Evolutionary conservation across 2,329 filamentous ascomycete genomes (phyloP), one percentile per base, ranked within the genome.

Genomic region (Calonectria multiphialidica): DNA sequence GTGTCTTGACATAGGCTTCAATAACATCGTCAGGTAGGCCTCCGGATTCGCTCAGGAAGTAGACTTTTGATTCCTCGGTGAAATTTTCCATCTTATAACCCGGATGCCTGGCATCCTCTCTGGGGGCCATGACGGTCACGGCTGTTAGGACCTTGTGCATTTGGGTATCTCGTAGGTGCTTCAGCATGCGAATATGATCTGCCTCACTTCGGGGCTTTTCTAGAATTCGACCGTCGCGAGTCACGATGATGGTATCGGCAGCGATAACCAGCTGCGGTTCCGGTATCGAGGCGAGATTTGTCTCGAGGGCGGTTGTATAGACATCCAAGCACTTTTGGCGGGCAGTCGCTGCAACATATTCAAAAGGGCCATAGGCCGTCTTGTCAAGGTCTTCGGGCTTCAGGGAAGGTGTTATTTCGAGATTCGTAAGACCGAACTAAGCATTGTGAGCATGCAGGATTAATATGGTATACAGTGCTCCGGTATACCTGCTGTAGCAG

Each of bases 41-140:
- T 18, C 90, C 86, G 16, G 80, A 78, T 77, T 89, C 90, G 71
- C 88, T 84, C 81, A 95, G 95, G 84, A 99, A 99, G 81, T 90
- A 91, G n/a, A 99, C 97, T 73, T 88, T 90, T 53, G 96, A 98
- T 88, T 98, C 96, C 86, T 98, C 96, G 6, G 97, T 94, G 80
- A 94, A 90, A 50, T 90, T 92, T 79, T 94, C 92, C 64, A 98
- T 87, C 73, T 92, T 91, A 85, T 99, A 99, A 0, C 97, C 97
- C 0, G 97, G 97, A 81, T 95, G 91, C 68, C 91, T 86, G 0
- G 95, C 93, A 80, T 95, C 96, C 66, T 93, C 93, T 72, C 96
- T 86, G 25, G 97, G 97, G 65, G 93, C 92, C 82, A 99, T 91
- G n/a, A 91, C 92, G 70, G 92, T 94, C 1, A 99, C 92, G 0